Evolutionary conservation across 208 protist genomes (phyloP), one percentile per base, ranked within the genome.

Genomic region (Leishmania turanica): DNA sequence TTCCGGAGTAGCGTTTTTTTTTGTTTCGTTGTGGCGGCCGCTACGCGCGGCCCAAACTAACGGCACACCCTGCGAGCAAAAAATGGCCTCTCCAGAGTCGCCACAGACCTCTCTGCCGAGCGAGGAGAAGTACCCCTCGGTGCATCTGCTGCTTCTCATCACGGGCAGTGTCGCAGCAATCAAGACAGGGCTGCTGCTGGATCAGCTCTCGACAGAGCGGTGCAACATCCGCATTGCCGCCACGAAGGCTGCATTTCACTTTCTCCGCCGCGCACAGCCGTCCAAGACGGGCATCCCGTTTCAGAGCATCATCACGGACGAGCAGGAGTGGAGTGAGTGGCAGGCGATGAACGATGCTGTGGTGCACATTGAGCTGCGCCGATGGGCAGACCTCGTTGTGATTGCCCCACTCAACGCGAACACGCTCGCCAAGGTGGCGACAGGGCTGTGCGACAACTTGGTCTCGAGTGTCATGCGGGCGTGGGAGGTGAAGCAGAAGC

Each of bases 331-430:
- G 93, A 82, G 75, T 54, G 88, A 91, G 79, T 96, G 93, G 92
- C 85, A 96, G 81, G 90, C 84, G 60, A 92, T 96, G 91, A 93
- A 90, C 83, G 97, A 98, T 83, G 84, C 87, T 0, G 91, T 99
- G n/a, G 87, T 98, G 73, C 97, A 99, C 85, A 98, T 98, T 83
- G 94, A 98, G 78, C 86, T 99, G 68, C 88, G 97, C 51, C 87
- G 93, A 37, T 99, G 98, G 98, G 98, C 98, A 7, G 97, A 99
- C 82, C 51, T 99, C 21, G 87, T 99, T n/a, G 83, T 99, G 24
- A 95, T 99, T 72, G 98, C 95, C 2, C 99, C 99, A 9, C 91
- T 99, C 31, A 95, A 98, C 77, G 99, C 99, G 5, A 99, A 99
- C 90, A 99, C 96, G 24, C 89, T 99, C 11, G 98, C 98, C 37